phyloP scores from a whole-genome alignment of 345 rosid species.

The Melaleuca quinquenervia region DNA sequence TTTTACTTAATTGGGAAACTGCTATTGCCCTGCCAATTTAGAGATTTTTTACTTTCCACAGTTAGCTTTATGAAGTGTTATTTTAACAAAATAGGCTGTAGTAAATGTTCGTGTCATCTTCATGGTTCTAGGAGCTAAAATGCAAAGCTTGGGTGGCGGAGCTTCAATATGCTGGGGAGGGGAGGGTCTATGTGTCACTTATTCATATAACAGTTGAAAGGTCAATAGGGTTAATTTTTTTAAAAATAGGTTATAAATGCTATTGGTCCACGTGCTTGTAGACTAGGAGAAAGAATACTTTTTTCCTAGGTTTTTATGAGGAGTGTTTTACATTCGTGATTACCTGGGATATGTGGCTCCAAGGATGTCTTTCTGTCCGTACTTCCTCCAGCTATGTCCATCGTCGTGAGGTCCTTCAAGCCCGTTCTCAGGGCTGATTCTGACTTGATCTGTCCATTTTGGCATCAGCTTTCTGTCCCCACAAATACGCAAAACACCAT shows the following conservation, averaged over 20 bases:
- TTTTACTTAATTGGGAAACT: neutral
- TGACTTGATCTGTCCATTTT: conserved; percentile 60
- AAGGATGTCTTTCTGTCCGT: conserved; percentile 85
- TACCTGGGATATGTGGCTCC: conserved; percentile 86
- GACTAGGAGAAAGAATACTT: neutral
- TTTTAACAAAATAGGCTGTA: neutral
- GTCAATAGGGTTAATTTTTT: neutral
- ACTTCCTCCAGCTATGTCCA: conserved; percentile 84
- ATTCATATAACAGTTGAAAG: neutral
- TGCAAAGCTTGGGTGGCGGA: neutral
- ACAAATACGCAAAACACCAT: neutral
- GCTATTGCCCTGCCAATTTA: neutral
- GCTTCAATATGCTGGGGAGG: neutral
- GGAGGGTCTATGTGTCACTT: neutral
- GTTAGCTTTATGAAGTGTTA: neutral
- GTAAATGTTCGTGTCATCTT: neutral
- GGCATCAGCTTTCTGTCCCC: conserved; percentile 36
- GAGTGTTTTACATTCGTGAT: neutral
- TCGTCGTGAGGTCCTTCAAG: conserved; percentile 69
- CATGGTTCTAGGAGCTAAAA: neutral
- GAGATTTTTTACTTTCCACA: neutral
- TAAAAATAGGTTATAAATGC: neutral
- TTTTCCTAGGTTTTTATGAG: neutral
- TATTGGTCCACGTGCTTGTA: neutral
- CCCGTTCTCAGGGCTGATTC: conserved; percentile 42